Evolutionary conservation across 495 filamentous ascomycete genomes (phyloP), one percentile per base, ranked within the genome.

Genomic region (Aspergillus avenaceus): DNA sequence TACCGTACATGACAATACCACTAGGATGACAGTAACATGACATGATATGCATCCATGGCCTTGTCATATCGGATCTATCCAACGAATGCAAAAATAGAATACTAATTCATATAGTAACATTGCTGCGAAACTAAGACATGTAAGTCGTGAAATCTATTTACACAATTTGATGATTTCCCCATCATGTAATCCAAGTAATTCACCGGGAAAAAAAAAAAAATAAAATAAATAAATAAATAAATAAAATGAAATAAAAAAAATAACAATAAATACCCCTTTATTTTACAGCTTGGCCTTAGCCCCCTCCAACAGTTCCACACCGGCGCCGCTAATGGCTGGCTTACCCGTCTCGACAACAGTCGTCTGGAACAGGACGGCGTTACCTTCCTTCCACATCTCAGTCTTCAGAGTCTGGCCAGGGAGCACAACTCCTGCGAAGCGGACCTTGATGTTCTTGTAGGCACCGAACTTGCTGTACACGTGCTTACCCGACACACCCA

Each of bases 331-430:
- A 70, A 98, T 96, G 53, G 87, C 88, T 55, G 91, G 71, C 78
- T 96, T 97, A 38, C 93, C 95, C 43, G 93, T 98, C 79, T 98
- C 93, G 62, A 91, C 88, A 34, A 98, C 93, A 63, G 81, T 92
- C 16, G 84, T 83, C 80, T 97, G 91, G 78, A 98, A 98, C 41
- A 96, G 69, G 22, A 98, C 84, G 61, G 81, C 86, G 53, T 79
- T 80, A n/a, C 84, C 87, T 63, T 92, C 90, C 80, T 90, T 96
- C 93, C 93, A 98, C 89, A 96, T 95, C 82, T 97, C 93, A 25
- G 91, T 97, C 60, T 84, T 81, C 28, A 98, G 80, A 44, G 90
- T 97, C 82, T 98, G 89, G 5, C 93, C 95, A 1, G 93, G 95
- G 21, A 92, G 58, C 2, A 98, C 93, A 11, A 90, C 86, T 32